A percentile compares a stretch with the other conserved stretches of the same genome.
phyloP scores from a whole-genome alignment of 2,329 filamentous ascomycete species.

The Colletotrichum cuscutae region DNA sequence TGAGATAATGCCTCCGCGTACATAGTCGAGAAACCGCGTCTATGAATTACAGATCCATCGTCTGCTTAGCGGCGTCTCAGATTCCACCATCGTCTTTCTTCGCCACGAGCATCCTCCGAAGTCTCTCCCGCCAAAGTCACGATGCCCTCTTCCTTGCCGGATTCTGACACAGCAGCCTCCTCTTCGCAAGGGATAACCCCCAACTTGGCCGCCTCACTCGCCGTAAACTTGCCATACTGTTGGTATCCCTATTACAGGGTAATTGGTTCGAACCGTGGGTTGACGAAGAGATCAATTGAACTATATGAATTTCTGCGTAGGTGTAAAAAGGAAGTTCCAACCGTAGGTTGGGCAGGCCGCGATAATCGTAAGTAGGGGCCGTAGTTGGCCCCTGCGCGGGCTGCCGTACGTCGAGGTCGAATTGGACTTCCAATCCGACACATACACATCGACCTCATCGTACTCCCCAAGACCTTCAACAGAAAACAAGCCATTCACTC shows the following conservation, averaged over 20 bases:
- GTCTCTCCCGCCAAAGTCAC: neutral
- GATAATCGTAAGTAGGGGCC: too few relatives aligned
- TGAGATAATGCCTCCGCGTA: neutral
- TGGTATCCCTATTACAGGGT: too few relatives aligned
- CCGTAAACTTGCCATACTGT: slow-evolving; percentile 57
- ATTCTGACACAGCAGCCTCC: neutral
- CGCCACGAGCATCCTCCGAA: neutral
- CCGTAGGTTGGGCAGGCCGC: too few relatives aligned
- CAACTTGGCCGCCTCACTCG: slow-evolving; percentile 51
- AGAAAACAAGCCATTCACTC: slow-evolving; percentile 50
- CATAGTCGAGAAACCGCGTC: neutral
- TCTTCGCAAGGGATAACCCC: slow-evolving; percentile 44
- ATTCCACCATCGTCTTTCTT: neutral
- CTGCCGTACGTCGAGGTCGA: too few relatives aligned
- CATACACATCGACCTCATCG: slow-evolving; percentile 36
- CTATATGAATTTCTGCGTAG: too few relatives aligned
- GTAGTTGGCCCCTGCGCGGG: too few relatives aligned
- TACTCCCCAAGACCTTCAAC: slow-evolving; percentile 27
- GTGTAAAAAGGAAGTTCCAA: too few relatives aligned
- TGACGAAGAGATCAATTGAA: too few relatives aligned
- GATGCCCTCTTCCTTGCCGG: neutral
- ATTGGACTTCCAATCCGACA: too few relatives aligned
- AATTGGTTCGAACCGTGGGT: too few relatives aligned
- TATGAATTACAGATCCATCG: neutral
- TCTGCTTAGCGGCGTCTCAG: neutral